Base-by-base conservation (phyloP, 2,329 filamentous ascomycete species). In the Penicillium sp. region DNA sequence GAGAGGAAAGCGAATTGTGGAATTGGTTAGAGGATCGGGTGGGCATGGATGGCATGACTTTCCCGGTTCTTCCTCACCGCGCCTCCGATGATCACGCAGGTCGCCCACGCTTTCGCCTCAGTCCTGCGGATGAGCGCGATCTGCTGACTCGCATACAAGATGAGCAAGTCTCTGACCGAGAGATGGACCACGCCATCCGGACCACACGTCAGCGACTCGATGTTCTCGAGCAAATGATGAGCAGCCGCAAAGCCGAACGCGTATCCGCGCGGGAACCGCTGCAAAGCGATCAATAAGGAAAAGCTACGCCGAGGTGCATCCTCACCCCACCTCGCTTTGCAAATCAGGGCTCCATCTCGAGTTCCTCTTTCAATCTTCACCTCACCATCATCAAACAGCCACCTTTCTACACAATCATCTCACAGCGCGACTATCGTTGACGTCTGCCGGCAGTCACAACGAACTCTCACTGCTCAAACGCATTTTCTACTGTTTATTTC, bases 11-110 rank as follows among this genome's bases (percentile, higher is more conserved):
- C 55, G 88, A 93, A 59, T 73, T 96, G 8, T 96, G 90, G 90
- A 84, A 88, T 49, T 96, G 90, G 90, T 73, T 96, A 4, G 90
- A 96, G 66, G 88, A 95, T 59, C 79, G 90, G 13, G 84, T 89
- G 1, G 86, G 88, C 2, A 73, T 93, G 64, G 85, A 89, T 47
- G 73, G 75, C 4, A 63, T 73, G 41, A 60, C 67, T 12, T 67
- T 73, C 38, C 67, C 70, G 12, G 62, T 59, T 3, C 55, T 57
- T 25, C 61, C 50, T 29, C 49, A 66, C 36, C 53, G 53, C 32
- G 53, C 57, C n/a, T 47, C 57, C 7, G 60, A 64, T n/a, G 51
- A 73, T 70, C 50, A 45, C 39, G 50, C 32, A 47, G 60, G 41
- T 46, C 74, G 73, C 49, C 70, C 79, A 55, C 70, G 66, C 56